phyloP scores from a whole-genome alignment of 1,284 basidiomycete genomes.

The Malassezia caprae region DNA sequence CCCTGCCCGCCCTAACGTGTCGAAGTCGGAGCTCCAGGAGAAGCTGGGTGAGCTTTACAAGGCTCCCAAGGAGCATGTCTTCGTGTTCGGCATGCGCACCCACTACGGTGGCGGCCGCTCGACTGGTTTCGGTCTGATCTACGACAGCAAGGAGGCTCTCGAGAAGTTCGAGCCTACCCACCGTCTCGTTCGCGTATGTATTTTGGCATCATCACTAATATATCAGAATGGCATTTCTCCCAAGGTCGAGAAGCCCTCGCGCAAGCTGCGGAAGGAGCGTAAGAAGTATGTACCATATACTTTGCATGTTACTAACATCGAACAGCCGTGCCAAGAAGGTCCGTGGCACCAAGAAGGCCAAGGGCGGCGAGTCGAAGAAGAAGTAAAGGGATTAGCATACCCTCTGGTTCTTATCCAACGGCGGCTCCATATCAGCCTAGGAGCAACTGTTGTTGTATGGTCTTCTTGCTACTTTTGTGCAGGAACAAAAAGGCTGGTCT shows the following conservation, averaged over 20 bases:
- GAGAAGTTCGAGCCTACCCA: slow-evolving; percentile 80
- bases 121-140: slow-evolving; percentile 90
- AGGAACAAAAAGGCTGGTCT: slow-evolving; percentile 16
- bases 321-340: slow-evolving; percentile 75
- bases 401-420: neutral
- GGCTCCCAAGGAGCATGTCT: slow-evolving; percentile 57
- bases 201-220: slow-evolving; percentile 4
- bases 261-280: slow-evolving; percentile 98
- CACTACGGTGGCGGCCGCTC: slow-evolving; percentile 97
- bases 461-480: slow-evolving; percentile 6
- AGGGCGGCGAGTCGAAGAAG: slow-evolving; percentile 37
- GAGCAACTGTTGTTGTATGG: slow-evolving; percentile 7
- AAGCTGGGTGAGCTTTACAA: slow-evolving; percentile 71
- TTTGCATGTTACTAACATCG: slow-evolving; percentile 1
- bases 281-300: slow-evolving; percentile 59
- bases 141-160: slow-evolving; percentile 89
- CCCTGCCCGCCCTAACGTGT: slow-evolving; percentile 87
- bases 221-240: slow-evolving; percentile 65
- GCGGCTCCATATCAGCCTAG: slow-evolving; percentile 3
- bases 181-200: slow-evolving; percentile 80
- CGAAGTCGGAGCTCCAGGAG: slow-evolving; percentile 82
- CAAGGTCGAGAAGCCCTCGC: slow-evolving; percentile 83
- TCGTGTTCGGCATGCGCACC: slow-evolving; percentile 61
- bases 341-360: slow-evolving; percentile 55
- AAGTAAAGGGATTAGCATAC: slow-evolving; percentile 23